Conservation (phyloP, 2,329 filamentous ascomycete species). For the Fusarium beomiforme region DNA sequence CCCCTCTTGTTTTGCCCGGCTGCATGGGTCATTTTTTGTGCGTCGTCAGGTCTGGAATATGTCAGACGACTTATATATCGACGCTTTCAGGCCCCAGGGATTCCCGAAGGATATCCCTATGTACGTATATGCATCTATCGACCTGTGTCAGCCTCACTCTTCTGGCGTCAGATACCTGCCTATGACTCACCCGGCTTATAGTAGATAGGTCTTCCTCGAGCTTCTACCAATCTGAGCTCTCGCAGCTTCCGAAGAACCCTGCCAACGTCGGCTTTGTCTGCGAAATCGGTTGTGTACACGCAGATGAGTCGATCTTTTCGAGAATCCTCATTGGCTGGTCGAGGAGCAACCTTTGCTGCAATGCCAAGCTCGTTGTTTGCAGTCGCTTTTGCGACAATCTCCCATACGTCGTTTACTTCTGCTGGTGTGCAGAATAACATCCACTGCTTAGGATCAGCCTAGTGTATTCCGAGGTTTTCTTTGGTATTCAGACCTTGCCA, state of each 20-base stretch:
- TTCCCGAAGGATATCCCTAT: conserved; percentile 70
- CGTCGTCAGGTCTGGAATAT: conserved; percentile 42
- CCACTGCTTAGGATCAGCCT: conserved; percentile 65
- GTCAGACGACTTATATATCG: conserved; percentile 62
- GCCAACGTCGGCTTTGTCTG: conserved; percentile 72
- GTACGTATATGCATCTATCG: conserved; percentile 73
- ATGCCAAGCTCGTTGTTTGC: conserved; percentile 76
- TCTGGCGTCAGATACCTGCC: background rate
- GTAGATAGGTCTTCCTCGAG: conserved; percentile 66
- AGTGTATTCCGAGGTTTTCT: background rate
- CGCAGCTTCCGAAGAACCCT: conserved; percentile 72
- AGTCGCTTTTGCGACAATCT: conserved; percentile 71
- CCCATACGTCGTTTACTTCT: conserved; percentile 73
- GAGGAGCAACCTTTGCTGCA: conserved; percentile 75
- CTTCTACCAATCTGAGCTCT: conserved; percentile 68
- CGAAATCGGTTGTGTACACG: conserved; percentile 81
- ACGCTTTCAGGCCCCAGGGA: conserved; percentile 69
- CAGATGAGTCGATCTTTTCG: conserved; percentile 70
- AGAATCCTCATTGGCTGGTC: conserved; percentile 52
- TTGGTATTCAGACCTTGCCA: conserved; percentile 69
- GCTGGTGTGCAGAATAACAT: conserved; percentile 72
- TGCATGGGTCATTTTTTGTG: conserved; percentile 14
- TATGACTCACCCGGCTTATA: conserved; percentile 76
- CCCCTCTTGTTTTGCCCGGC: background rate
- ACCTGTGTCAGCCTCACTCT: conserved; percentile 21